phyloP scores from a whole-genome alignment of 2,329 filamentous ascomycete genomes.

The Fusarium sp. region DNA sequence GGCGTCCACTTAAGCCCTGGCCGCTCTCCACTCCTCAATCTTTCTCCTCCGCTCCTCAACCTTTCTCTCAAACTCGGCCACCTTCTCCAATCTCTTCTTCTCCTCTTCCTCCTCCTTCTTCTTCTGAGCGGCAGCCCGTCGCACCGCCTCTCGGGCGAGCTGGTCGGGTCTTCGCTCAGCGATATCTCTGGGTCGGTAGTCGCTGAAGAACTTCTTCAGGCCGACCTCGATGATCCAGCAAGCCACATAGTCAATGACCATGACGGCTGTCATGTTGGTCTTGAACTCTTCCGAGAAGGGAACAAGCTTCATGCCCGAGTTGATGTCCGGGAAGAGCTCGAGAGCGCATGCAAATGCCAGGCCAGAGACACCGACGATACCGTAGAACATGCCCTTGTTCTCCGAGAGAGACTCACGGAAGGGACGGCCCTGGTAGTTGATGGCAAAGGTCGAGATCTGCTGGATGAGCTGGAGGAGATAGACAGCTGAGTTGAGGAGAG shows the following conservation, averaged over 20 bases:
- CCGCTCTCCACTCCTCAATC: slow-evolving; percentile 60
- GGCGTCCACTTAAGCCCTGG: slow-evolving; percentile 38
- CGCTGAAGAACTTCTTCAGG: slow-evolving; percentile 87
- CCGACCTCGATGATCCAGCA: slow-evolving; percentile 91
- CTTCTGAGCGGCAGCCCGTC: slow-evolving; percentile 64
- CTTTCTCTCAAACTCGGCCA: slow-evolving; percentile 70
- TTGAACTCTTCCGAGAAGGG: slow-evolving; percentile 93
- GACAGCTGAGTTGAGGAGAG: slow-evolving; percentile 94
- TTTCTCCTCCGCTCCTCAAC: slow-evolving; percentile 63
- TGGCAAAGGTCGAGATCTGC: slow-evolving; percentile 98
- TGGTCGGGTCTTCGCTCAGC: slow-evolving; percentile 89
- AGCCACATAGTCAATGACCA: slow-evolving; percentile 87
- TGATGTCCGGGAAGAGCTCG: slow-evolving; percentile 95
- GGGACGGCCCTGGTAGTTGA: slow-evolving; percentile 98
- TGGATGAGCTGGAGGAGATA: slow-evolving; percentile 98
- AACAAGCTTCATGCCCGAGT: slow-evolving; percentile 91
- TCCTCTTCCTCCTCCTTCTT: slow-evolving; percentile 64
- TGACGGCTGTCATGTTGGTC: slow-evolving; percentile 81
- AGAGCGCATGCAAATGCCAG: slow-evolving; percentile 96
- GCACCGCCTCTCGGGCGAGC: slow-evolving; percentile 77
- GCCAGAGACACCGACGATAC: slow-evolving; percentile 87
- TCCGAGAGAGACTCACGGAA: slow-evolving; percentile 97
- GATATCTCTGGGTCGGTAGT: slow-evolving; percentile 94
- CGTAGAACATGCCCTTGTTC: slow-evolving; percentile 98
- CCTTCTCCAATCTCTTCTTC: slow-evolving; percentile 63